A percentile compares a stretch with the other conserved stretches of the same genome.
phyloP scores from a whole-genome alignment of 768 basidiomycete species.

The Strobilomyces dryophilus region DNA sequence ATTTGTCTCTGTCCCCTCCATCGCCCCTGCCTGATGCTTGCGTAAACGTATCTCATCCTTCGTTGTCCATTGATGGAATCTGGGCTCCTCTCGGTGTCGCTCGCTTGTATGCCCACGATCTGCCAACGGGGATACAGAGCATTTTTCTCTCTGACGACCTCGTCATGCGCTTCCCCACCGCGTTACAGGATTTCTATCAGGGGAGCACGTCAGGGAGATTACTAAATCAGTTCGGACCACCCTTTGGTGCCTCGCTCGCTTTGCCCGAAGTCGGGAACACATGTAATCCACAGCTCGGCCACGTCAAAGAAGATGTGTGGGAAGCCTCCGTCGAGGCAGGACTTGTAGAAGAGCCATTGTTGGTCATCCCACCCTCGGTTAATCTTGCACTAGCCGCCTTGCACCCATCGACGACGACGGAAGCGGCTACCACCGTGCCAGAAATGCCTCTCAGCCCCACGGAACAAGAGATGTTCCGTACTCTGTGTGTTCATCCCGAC shows the following conservation, averaged over 20 bases:
- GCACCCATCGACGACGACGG: slow-evolving; percentile 15
- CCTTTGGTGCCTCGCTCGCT: slow-evolving; percentile 46
- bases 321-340: slow-evolving; percentile 15
- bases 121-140: slow-evolving; percentile 36
- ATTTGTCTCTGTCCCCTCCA: slow-evolving; percentile 30
- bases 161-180: slow-evolving; percentile 58
- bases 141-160: slow-evolving; percentile 62
- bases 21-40: slow-evolving; percentile 42
- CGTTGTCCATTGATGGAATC: slow-evolving; percentile 50
- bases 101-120: slow-evolving; percentile 36
- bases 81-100: slow-evolving; percentile 67
- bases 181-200: slow-evolving; percentile 55
- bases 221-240: slow-evolving; percentile 61
- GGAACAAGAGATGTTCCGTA: slow-evolving; percentile 68
- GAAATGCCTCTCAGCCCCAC: slow-evolving; percentile 58
- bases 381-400: slow-evolving; percentile 29
- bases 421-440: slow-evolving; percentile 6
- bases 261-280: background rate
- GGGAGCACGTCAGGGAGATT: slow-evolving; percentile 43
- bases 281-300: slow-evolving; percentile 2
- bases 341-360: slow-evolving; percentile 20
- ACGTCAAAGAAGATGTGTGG: slow-evolving; percentile 16
- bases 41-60: slow-evolving; percentile 49
- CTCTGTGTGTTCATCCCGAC: slow-evolving; percentile 56
- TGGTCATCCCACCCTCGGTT: slow-evolving; percentile 26